Evolutionary conservation across 441 rosid species (phyloP).

Genomic region (Isatis lusitanica): DNA sequence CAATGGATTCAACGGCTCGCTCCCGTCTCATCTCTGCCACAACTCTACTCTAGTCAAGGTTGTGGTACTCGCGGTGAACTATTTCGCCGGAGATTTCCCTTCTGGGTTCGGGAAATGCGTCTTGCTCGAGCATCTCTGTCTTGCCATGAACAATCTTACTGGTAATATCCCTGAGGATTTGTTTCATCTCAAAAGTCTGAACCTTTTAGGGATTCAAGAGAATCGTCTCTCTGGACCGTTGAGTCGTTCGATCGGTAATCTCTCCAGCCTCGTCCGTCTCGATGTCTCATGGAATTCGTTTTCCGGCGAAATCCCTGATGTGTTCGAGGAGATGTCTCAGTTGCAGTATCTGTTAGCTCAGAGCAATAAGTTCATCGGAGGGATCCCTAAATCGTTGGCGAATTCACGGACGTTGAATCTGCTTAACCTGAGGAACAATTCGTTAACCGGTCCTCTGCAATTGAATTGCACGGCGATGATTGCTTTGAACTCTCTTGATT

Average conservation of each 20-base stretch:
- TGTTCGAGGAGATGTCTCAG: conserved; percentile 41
- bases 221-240: conserved; percentile 61
- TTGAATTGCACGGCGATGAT: conserved; percentile 68
- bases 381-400: conserved; percentile 61
- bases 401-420: conserved; percentile 50
- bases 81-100: conserved; percentile 52
- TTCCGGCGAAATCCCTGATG: conserved; percentile 64
- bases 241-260: conserved; percentile 42
- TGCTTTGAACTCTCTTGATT: conserved; percentile 60
- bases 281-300: conserved; percentile 60
- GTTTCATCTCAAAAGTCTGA: conserved; percentile 49
- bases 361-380: conserved; percentile 54
- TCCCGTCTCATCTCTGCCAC: conserved; percentile 53
- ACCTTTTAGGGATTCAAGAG: conserved; percentile 48
- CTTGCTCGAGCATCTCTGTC: conserved; percentile 49
- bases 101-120: conserved; percentile 56
- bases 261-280: conserved; percentile 51
- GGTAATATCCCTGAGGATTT: conserved; percentile 57
- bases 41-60: conserved; percentile 44
- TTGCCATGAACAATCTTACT: conserved; percentile 56
- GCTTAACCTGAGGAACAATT: conserved; percentile 77
- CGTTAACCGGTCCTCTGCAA: conserved; percentile 48
- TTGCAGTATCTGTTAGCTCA: conserved; percentile 49
- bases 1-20: conserved; percentile 46
- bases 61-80: conserved; percentile 50